These are phyloP conservation scores for Leptographium galeiforme DNA, from an alignment of 2,329 filamentous ascomycete genomes.

Conservation along the genomic window DNA sequence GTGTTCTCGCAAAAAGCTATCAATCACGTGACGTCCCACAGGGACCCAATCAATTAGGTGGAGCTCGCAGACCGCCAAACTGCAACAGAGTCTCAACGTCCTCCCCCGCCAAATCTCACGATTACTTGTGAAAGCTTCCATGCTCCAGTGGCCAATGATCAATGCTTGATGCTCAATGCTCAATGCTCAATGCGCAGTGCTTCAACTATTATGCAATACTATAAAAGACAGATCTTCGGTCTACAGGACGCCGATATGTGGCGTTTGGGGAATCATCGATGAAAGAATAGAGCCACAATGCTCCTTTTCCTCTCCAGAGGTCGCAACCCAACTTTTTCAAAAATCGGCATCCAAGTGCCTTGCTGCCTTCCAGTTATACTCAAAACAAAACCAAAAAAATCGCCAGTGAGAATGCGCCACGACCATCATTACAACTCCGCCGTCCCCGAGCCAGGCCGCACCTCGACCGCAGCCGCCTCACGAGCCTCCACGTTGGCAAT, in stretches of 20 bases:
- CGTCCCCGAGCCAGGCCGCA: slow-evolving; percentile 1
- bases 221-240: neutral
- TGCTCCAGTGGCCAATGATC: no score
- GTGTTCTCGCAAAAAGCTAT: no score
- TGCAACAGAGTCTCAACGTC: no score
- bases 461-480: slow-evolving; percentile 16
- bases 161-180: no score
- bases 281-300: no score
- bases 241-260: neutral
- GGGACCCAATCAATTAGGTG: no score
- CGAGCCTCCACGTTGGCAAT: slow-evolving; percentile 61
- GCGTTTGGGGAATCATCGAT: neutral
- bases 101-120: no score
- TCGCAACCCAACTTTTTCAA: neutral
- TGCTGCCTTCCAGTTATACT: neutral
- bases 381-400: neutral
- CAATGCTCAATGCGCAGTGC: neutral
- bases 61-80: no score
- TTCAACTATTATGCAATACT: neutral
- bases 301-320: neutral
- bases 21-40: no score
- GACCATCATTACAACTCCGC: slow-evolving; percentile 1
- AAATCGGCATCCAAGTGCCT: neutral
- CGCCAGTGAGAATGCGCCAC: neutral
- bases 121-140: no score